Evolutionary conservation across 495 filamentous ascomycete species (phyloP).

Genomic region (Xylona heveae): DNA sequence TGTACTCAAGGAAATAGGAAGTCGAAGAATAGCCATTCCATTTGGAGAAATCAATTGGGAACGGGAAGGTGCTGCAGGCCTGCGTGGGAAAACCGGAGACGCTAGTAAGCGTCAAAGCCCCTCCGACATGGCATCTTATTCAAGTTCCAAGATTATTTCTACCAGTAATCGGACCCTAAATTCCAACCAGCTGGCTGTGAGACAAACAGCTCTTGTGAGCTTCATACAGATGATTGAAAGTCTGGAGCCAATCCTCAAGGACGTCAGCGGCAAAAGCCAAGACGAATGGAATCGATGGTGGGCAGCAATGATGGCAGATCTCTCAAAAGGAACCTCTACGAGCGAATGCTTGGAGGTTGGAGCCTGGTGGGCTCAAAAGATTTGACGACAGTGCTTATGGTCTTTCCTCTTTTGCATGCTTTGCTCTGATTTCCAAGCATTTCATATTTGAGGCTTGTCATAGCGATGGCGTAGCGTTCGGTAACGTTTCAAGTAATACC

Average conservation of each 20-base stretch:
- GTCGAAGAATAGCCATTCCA: constrained; percentile 62
- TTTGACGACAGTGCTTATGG: constrained; percentile 1
- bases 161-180: constrained; percentile 29
- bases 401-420: not conserved
- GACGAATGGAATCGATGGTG: constrained; percentile 90
- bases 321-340: constrained; percentile 55
- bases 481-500: constrained; percentile 91
- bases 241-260: constrained; percentile 63
- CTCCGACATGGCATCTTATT: constrained; percentile 7
- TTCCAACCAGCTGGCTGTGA: constrained; percentile 48
- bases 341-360: constrained; percentile 87
- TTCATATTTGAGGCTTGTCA: constrained; percentile 16
- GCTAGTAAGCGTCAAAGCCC: constrained; percentile 7
- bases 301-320: constrained; percentile 64
- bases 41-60: constrained; percentile 81
- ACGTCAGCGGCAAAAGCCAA: constrained; percentile 63
- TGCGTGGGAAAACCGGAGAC: constrained; percentile 9
- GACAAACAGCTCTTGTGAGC: constrained; percentile 57
- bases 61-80: constrained; percentile 39
- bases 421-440: too few species aligned
- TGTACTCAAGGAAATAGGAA: constrained; percentile 42
- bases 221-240: constrained; percentile 76
- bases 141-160: constrained; percentile 18
- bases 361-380: constrained; percentile 82
- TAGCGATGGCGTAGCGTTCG: constrained; percentile 73